Evolutionary conservation across 129 eudicot species (phyloP), one percentile per base, ranked within the genome.

Genomic region (Calendula officinalis): DNA sequence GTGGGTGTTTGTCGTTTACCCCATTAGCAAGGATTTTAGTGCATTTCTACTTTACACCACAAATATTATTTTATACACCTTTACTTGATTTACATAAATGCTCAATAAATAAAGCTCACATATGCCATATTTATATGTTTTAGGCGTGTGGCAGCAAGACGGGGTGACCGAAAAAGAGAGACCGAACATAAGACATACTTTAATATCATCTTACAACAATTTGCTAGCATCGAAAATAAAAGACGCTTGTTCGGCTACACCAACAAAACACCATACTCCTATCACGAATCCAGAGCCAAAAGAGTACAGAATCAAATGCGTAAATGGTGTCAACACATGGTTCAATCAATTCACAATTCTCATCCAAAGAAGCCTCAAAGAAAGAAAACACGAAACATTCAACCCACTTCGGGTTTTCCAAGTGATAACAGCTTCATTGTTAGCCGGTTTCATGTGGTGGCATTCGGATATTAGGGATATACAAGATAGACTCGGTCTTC

Each of bases 381-480:
- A 88, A 69, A 71, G 99, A 60, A 79, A 78, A 53, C 95, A 94
- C 58, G 99, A 94, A 38, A 77, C 95, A 11, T 86, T 94, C 59
- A 83, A 88, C 74, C 81, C 95, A 3, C 81, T 94, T 37, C 60
- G 97, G 4, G 97, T 94, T 5, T 78, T 82, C 69, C 99, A 94
- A 69, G 99, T 94, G 1, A 46, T 86, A n/a, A 75, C 88, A 5
- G 99, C 97, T 49, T 75, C 99, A 2, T 56, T 89, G 32, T 67
- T 94, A 57, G 84, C 87, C 27, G 99, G 97, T 30, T 64, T 74
- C 40, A 85, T 94, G 90, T 94, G 99, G 99, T 94, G 99, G 99
- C 99, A 84, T 57, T 88, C 95, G 0, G 92, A 89, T 64, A 83
- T 33, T 39, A 69, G 80, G 14, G 88, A 94, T 34, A 46, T 89